phyloP scores from a whole-genome alignment of 2,329 filamentous ascomycete species.

The Saccharata proteae region DNA sequence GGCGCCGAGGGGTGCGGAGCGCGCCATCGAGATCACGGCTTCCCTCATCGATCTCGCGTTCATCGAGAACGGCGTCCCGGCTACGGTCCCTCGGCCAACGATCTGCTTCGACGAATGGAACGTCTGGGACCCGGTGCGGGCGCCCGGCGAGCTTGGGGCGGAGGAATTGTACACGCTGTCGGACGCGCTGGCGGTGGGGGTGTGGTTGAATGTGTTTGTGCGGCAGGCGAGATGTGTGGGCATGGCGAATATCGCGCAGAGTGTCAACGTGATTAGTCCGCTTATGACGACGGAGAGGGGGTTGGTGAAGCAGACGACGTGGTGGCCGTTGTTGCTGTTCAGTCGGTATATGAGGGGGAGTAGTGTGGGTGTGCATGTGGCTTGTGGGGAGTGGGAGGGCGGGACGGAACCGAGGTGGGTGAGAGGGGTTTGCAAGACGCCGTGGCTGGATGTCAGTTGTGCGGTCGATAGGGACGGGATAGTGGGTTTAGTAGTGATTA shows the following conservation, averaged over 20 bases:
- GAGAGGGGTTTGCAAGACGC: conserved; percentile 51
- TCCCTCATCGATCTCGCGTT: conserved; percentile 60
- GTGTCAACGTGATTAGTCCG: conserved; percentile 65
- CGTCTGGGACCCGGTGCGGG: conserved; percentile 63
- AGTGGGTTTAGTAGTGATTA: conserved; percentile 59
- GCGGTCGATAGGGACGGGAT: conserved; percentile 46
- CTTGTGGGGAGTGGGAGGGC: conserved; percentile 51
- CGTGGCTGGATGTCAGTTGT: conserved; percentile 59
- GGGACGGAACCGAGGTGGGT: conserved; percentile 56
- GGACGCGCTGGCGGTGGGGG: conserved; percentile 61
- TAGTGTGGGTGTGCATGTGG: conserved; percentile 54
- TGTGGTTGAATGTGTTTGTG: conserved; percentile 67
- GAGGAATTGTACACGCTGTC: conserved; percentile 65
- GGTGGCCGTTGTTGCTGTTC: conserved; percentile 63
- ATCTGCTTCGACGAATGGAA: conserved; percentile 85
- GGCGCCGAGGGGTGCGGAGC: conserved; percentile 57
- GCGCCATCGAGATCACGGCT: conserved; percentile 59
- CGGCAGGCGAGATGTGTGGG: conserved; percentile 58
- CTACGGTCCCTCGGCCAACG: conserved; percentile 47
- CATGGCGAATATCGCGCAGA: conserved; percentile 71
- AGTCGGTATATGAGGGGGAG: conserved; percentile 61
- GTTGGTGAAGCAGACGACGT: conserved; percentile 58
- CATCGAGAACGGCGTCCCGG: conserved; percentile 53
- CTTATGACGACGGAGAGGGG: conserved; percentile 58
- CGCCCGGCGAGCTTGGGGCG: conserved; percentile 58